Percentiles rank a stretch among this genome's conserved stretches.
These are phyloP conservation scores for Curvularia sp. DNA, from an alignment of 2,329 filamentous ascomycete genomes.

Conservation along the genomic window DNA sequence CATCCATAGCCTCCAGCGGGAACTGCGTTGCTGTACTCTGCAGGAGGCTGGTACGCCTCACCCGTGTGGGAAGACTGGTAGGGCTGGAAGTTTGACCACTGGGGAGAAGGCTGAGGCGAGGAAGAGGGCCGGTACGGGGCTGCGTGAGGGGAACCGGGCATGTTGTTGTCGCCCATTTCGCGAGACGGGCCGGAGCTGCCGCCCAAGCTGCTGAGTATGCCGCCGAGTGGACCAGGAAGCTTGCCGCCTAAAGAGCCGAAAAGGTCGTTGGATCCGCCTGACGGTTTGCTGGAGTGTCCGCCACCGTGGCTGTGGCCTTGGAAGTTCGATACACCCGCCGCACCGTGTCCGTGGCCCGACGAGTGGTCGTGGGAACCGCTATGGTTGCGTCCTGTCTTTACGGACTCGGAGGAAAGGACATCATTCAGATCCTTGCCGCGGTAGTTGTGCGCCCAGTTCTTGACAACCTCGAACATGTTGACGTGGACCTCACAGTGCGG, in stretches of 20 bases:
- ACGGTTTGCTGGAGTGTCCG: constrained; percentile 14
- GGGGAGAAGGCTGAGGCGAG: constrained; percentile 36
- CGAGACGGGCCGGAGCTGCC: constrained; percentile 33
- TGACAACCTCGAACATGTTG: constrained; percentile 87
- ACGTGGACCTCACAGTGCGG: constrained; percentile 79
- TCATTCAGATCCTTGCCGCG: constrained; percentile 72
- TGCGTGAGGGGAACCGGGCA: constrained; percentile 17
- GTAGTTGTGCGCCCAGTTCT: constrained; percentile 78
- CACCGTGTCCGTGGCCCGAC: constrained; percentile 41
- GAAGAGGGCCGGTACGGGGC: constrained; percentile 32
- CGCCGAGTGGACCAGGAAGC: constrained; percentile 32
- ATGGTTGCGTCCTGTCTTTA: constrained; percentile 84
- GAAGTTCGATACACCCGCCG: constrained; percentile 38
- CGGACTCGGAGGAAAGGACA: constrained; percentile 82
- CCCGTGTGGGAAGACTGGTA: constrained; percentile 47
- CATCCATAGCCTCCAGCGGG: constrained; percentile 38
- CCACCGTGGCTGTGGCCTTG: constrained; percentile 24
- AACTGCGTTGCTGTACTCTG: constrained; percentile 36
- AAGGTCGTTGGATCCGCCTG: constrained; percentile 31
- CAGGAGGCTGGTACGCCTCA: constrained; percentile 38
- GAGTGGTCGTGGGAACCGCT: constrained; percentile 45
- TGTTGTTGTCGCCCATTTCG: constrained; percentile 32
- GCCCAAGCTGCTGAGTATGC: constrained; percentile 29
- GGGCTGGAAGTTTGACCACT: constrained; percentile 45
- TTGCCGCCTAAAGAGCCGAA: constrained; percentile 32